Base-by-base conservation (phyloP, 345 rosid genomes). In the Populus deltoides region DNA sequence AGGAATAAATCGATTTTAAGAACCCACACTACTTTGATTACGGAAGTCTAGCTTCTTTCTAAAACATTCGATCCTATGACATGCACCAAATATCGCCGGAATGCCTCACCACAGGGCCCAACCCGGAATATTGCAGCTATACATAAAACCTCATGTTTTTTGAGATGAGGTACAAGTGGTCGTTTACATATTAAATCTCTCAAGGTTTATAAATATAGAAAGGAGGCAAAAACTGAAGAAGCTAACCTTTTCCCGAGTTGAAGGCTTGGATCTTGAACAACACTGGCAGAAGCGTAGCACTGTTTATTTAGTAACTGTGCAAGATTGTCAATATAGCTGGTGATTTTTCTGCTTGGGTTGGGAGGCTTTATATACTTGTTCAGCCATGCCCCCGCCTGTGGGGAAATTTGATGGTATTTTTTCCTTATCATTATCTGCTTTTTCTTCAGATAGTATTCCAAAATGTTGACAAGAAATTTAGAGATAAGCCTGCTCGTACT, bases 331-430 rank as follows among this genome's bases (percentile, higher is more conserved):
- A 68, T 81, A 73, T 47, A 38, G 68, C 29, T 69, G 87, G 82
- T 68, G 81, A 68, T 11, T 73, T 38, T 43, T 29, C 45, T 73
- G 70, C 49, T 68, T 57, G 78, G 74, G 69, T 22, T 68, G 73
- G 29, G 25, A 39, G 70, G 74, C 36, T 24, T 79, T 79, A 83
- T 86, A 87, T 87, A 90, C 82, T 63, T 81, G 83, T 66, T 68
- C 59, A 66, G 38, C 47, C 29, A 31, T 12, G 76, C 70, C 38
- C 57, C 31, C 13, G 73, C 22, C 41, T 13, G 85, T 70, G 79
- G 74, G 87, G 68, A 61, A 81, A 63, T 13, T 13, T 41, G 62
- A 35, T 43, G 75, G 27, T 65, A n/a, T 73, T 31, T 78, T 57
- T 38, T 75, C 43, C 72, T 63, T 71, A 67, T 79, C 81, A 74